phyloP scores from a whole-genome alignment of 257 asterid genomes.

The Avicennia marina region DNA sequence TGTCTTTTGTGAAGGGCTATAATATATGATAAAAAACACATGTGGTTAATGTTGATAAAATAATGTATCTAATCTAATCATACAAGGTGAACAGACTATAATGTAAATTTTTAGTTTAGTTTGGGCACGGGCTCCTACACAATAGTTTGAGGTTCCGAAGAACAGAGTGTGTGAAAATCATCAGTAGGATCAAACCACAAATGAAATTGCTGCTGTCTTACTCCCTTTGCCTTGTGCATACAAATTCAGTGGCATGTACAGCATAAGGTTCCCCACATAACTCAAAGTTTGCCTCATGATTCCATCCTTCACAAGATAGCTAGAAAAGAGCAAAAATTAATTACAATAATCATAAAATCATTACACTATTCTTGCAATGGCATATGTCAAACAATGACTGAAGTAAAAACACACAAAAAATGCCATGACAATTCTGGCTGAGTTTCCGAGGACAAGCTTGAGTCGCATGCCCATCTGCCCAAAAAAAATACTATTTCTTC shows the following conservation, averaged over 20 bases:
- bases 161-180: conserved; percentile 39
- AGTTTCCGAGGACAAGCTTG: conserved; percentile 53
- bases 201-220: conserved; percentile 46
- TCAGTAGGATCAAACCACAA: conserved; percentile 51
- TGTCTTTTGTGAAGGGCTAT: no score
- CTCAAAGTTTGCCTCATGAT: conserved; percentile 37
- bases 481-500: conserved; percentile 36
- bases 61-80: no score
- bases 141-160: conserved; percentile 43
- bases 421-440: conserved; percentile 61
- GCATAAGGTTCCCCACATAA: conserved; percentile 37
- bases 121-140: no score
- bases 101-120: no score
- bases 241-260: conserved; percentile 45
- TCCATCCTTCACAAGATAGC: conserved; percentile 39
- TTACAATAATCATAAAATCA: not conserved
- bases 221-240: conserved; percentile 44
- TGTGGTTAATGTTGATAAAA: no score
- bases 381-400: no score
- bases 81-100: no score
- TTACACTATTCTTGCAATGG: no score
- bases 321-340: not conserved
- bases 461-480: conserved; percentile 31
- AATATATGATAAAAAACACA: no score
- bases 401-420: conserved; percentile 29